Evolutionary conservation across 2,329 filamentous ascomycete species (phyloP).

Genomic region (Claviceps citrina): DNA sequence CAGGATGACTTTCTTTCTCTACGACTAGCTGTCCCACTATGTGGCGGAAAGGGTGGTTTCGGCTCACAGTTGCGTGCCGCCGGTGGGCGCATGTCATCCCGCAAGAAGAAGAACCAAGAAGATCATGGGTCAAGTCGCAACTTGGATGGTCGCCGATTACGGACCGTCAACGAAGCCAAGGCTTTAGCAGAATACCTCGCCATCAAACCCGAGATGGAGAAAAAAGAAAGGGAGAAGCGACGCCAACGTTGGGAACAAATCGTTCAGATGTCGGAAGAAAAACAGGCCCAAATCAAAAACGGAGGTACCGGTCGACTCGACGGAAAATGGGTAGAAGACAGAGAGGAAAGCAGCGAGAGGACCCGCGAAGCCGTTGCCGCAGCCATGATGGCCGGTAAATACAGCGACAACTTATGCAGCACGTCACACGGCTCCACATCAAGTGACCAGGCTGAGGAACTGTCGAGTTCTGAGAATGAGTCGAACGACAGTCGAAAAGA

Average conservation of each 20-base stretch:
- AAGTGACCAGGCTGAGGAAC: constrained; percentile 14
- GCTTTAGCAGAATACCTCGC: constrained; percentile 87
- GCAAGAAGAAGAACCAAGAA: constrained; percentile 72
- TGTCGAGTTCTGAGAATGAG: constrained; percentile 21
- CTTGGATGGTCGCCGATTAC: constrained; percentile 73
- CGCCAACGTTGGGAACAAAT: constrained; percentile 77
- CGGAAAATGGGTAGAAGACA: constrained; percentile 87
- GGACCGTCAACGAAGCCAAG: constrained; percentile 91
- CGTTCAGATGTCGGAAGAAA: constrained; percentile 67
- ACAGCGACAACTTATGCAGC: constrained; percentile 43
- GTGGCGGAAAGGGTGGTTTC: constrained; percentile 94
- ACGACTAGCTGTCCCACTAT: constrained; percentile 62
- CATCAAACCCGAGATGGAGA: constrained; percentile 94
- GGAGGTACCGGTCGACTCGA: constrained; percentile 60
- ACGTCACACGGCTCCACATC: constrained; percentile 35
- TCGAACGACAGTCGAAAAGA: constrained; percentile 28
- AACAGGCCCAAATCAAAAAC: constrained; percentile 67
- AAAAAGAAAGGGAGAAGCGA: constrained; percentile 77
- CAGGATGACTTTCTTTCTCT: constrained; percentile 63
- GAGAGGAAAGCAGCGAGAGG: constrained; percentile 76
- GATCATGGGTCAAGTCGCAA: constrained; percentile 86
- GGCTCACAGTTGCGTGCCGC: constrained; percentile 92
- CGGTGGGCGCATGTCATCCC: constrained; percentile 94
- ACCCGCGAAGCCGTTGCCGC: constrained; percentile 61
- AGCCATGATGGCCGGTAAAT: constrained; percentile 50